Evolutionary conservation across 805 yeast species (phyloP), one percentile per base, ranked within the genome.

Genomic region (Candida parachauliodes): DNA sequence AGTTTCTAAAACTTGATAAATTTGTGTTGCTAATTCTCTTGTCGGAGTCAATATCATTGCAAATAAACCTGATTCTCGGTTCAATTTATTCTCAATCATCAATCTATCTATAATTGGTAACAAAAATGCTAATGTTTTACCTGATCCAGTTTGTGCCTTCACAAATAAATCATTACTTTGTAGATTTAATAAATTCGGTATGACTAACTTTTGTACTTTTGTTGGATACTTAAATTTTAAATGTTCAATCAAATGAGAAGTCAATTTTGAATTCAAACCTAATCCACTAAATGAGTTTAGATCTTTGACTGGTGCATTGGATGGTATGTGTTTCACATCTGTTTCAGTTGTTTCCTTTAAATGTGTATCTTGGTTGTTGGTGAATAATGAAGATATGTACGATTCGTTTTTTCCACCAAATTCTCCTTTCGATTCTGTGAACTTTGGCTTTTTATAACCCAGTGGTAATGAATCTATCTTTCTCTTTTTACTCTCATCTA

Each of bases 71-170:
- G 86, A 74, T 11, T 76, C 72, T 48, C 98, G 74, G 28, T 58
- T 57, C 37, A 77, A 55, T 7, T 62, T 62, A 12, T 51, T 39
- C 50, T 77, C 77, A 20, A 69, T 60, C 77, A 88, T 76, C 29
- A 93, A 68, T 42, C 78, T 74, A 46, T 85, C 79, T 45, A 91
- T 59, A 15, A 94, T 81, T 1, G 98, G 99, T 26, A 94, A 63
- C 3, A 83, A 66, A 56, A 85, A 94, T 0, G 98, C 81, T 39
- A 93, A 62, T 0, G 99, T 93, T 60, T 93, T 93, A 60, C 99
- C 99, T 0, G 98, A 89, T 37, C 99, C 99, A 0, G 99, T 93
- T 61, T 94, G 97, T 0, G 99, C 96, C 54, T 88, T 94, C 32
- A 93, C 84, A 48, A 93, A 84, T 39, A 88, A 64, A 60, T 93